Evolutionary conservation across 2,329 filamentous ascomycete genomes (phyloP).

Genomic region (Botryotinia convoluta): DNA sequence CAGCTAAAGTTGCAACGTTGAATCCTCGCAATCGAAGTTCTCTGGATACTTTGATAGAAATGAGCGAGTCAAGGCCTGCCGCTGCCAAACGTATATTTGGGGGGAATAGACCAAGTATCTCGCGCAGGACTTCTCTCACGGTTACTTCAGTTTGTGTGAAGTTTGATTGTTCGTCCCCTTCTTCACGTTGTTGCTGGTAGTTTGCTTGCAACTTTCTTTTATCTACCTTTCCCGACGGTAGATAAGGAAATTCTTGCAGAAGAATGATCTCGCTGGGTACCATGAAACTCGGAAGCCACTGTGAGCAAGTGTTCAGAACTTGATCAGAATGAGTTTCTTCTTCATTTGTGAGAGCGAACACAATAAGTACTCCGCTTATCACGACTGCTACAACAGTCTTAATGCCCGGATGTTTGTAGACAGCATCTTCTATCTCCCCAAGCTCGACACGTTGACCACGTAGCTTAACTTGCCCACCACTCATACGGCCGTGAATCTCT

Average conservation of each 20-base stretch:
- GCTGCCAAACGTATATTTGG: slow-evolving; percentile 46
- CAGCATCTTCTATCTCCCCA: slow-evolving; percentile 72
- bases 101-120: slow-evolving; percentile 33
- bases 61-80: slow-evolving; percentile 65
- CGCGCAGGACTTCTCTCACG: slow-evolving; percentile 28
- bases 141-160: slow-evolving; percentile 33
- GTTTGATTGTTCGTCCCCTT: slow-evolving; percentile 24
- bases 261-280: slow-evolving; percentile 71
- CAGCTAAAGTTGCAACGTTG: slow-evolving; percentile 53
- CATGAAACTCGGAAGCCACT: slow-evolving; percentile 83
- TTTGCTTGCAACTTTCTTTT: slow-evolving; percentile 59
- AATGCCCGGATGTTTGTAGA: slow-evolving; percentile 59
- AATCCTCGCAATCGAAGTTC: slow-evolving; percentile 57
- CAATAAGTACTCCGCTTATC: slow-evolving; percentile 65
- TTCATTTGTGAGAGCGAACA: slow-evolving; percentile 54
- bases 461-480: slow-evolving; percentile 80
- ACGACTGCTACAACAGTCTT: slow-evolving; percentile 67
- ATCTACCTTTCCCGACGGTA: slow-evolving; percentile 83
- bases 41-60: slow-evolving; percentile 62
- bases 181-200: slow-evolving; percentile 44
- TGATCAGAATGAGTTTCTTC: slow-evolving; percentile 39
- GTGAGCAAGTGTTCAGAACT: slow-evolving; percentile 59
- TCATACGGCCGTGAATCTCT: slow-evolving; percentile 80
- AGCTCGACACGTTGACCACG: slow-evolving; percentile 80
- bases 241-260: slow-evolving; percentile 63